Base-by-base conservation (phyloP, 2,329 filamentous ascomycete species). In the Neonectria punicea region DNA sequence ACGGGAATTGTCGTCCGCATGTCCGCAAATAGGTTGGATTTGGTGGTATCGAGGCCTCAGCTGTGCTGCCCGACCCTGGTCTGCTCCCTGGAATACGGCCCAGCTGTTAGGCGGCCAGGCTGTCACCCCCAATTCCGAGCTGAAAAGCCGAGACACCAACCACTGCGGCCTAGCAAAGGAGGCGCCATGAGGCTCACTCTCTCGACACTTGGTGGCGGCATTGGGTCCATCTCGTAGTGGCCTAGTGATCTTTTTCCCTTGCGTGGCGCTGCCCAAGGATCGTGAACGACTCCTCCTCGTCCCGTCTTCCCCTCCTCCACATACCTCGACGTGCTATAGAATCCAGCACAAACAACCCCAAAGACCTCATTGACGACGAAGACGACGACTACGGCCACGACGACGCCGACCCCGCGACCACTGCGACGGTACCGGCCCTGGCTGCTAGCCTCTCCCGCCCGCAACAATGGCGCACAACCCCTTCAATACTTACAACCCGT, bases 401-500 rank as follows among this genome's bases (percentile, higher is more conserved):
- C 46, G 7, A 49, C 22, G 25, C 16, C 25, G 8, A 46, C 39
- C 14, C 39, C 18, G 39, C 50, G 50, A 50, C 58, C 55, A 41
- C 58, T 32, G 41, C 36, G 20, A 56, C 47, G 41, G 18, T 53
- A 34, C 56, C 36, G 50, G 36, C 39, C 51, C 51, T 34, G 56
- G 62, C 53, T 46, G 11, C 44, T 56, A 44, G 53, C 58, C 14
- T 49, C 53, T n/a, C 30, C 53, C 25, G 36, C 30, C 16, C 53
- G 39, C 39, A 20, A 53, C 28, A 28, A 73, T 73, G 71, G 44
- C 70, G 30, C 55, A 59, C 53, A 64, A 51, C 54, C 53, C 56
- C 55, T 61, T 65, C 53, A 60, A 65, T 53, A 60, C 50, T n/a
- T 61, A 61, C 54, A 65, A 64, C 51, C 70, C 61, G 58, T 67